Evolutionary conservation across 805 yeast genomes (phyloP).

Genomic region (Isabelozyma pseudorhagii): DNA sequence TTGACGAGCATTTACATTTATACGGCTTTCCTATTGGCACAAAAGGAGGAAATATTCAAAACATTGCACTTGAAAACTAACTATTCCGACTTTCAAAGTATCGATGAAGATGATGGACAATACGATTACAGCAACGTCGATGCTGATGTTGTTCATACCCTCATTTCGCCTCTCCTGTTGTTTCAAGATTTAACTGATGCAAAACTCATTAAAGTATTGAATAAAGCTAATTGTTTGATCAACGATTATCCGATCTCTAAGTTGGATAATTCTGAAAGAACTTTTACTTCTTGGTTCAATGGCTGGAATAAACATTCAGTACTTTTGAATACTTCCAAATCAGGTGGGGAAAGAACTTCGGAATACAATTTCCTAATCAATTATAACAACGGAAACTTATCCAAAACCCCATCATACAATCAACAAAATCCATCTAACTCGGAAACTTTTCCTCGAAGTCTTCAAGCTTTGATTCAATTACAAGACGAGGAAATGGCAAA

Average conservation of each 20-base stretch:
- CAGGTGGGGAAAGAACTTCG: constrained; percentile 7
- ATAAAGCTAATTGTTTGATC: constrained; percentile 21
- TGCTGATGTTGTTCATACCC: constrained; percentile 30
- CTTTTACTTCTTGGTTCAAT: constrained; percentile 33
- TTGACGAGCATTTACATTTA: constrained; percentile 58
- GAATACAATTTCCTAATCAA: constrained; percentile 3
- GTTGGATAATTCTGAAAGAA: constrained; percentile 14
- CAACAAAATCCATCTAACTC: not conserved
- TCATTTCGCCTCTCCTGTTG: constrained; percentile 29
- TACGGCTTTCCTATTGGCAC: constrained; percentile 47
- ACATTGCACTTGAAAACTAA: constrained; percentile 11
- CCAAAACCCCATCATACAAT: constrained; percentile 1
- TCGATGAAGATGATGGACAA: constrained; percentile 3
- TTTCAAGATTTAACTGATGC: constrained; percentile 24
- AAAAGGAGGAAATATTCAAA: constrained; percentile 42
- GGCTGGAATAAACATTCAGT: constrained; percentile 32
- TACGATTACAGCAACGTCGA: constrained; percentile 18
- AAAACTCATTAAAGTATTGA: constrained; percentile 23
- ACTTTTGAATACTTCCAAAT: constrained; percentile 28
- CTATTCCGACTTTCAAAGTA: not conserved
- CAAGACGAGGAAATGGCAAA: constrained; percentile 33
- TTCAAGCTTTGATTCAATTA: constrained; percentile 11
- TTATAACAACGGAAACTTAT: not conserved
- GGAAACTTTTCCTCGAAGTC: not conserved
- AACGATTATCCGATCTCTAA: constrained; percentile 19